Evolutionary conservation across 805 yeast species (phyloP), one percentile per base, ranked within the genome.

Genomic region (Kuraishia borneana): DNA sequence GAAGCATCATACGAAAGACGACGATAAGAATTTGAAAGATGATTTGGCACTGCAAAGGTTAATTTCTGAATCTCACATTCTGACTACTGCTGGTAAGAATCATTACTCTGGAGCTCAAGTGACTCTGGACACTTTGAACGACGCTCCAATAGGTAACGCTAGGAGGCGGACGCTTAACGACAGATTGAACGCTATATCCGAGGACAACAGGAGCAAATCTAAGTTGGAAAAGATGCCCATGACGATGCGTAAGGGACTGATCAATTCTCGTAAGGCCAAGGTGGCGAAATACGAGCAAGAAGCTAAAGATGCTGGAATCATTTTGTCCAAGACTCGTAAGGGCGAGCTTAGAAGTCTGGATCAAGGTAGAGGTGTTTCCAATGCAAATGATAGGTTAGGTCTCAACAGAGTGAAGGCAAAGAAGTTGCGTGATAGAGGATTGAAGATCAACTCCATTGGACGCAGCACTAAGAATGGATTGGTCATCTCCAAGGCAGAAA

Each of bases 231-330:
- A 76, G 34, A 83, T 85, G 73, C 95, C 97, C 16, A 88, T 92
- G 87, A 54, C 70, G 14, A 74, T 85, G 64, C 69, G 96, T 36
- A 83, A 82, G 49, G 95, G 95, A 2, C 81, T 88, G 78, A 61
- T 83, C 18, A 58, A 63, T 23, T 67, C 76, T 30, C 70, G 77
- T 31, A 56, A 68, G 23, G 52, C 58, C 16, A 70, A 74, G 42
- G 70, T 73, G 14, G 51, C 59, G 18, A 70, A 70, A 45, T 73
- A 65, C 47, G 94, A 83, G 51, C 61, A 66, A 34, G 87, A 83
- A 33, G 96, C 98, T 6, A 69, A 63, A 40, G 89, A 89, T 14
- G 94, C 94, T 4, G 97, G 97, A 10, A 83, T 89, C 36, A 69
- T 92, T n/a, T 60, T 89, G 29, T 75, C 95, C 3, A 76, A 70